phyloP scores from a whole-genome alignment of 306 rosid species.

The Lupinus albus region DNA sequence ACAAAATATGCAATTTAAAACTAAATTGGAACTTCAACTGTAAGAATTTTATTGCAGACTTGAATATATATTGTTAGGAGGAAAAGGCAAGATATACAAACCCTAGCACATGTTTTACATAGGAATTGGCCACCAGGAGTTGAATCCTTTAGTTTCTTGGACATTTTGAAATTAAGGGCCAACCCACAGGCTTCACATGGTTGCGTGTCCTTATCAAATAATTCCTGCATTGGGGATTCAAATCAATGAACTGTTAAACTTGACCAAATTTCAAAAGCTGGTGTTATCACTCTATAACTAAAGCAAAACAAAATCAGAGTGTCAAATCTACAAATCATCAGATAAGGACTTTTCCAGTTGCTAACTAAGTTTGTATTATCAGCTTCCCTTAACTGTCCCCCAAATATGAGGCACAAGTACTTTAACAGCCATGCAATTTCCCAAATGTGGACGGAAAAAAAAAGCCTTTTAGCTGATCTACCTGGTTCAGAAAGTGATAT shows the following conservation, averaged over 20 bases:
- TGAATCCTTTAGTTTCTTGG: conserved; percentile 61
- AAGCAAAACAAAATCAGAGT: conserved; percentile 26
- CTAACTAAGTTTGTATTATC: conserved; percentile 29
- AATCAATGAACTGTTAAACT: conserved; percentile 34
- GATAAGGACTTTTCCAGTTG: conserved; percentile 30
- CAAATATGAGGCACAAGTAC: conserved; percentile 31
- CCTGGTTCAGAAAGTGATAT: conserved; percentile 60
- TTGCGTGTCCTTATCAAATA: conserved; percentile 52
- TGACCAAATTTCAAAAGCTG: conserved; percentile 12
- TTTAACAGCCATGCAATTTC: conserved; percentile 33
- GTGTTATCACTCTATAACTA: conserved; percentile 15
- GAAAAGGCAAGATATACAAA: conserved; percentile 51
- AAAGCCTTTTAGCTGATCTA: conserved; percentile 40
- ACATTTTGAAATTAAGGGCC: conserved; percentile 57
- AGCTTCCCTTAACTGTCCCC: conserved; percentile 23
- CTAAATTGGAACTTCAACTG: conserved; percentile 32
- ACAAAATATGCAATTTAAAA: conserved; percentile 26
- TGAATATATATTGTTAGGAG: conserved; percentile 24
- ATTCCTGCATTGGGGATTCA: conserved; percentile 55
- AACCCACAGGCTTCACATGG: conserved; percentile 87
- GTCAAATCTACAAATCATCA: conserved; percentile 25
- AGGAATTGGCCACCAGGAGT: conserved; percentile 61
- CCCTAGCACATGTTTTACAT: conserved; percentile 89
- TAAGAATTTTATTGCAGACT: conserved; percentile 29
- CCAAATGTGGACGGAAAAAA: not conserved